Evolutionary conservation across 805 yeast genomes (phyloP).

Genomic region (Pichia kluyveri): DNA sequence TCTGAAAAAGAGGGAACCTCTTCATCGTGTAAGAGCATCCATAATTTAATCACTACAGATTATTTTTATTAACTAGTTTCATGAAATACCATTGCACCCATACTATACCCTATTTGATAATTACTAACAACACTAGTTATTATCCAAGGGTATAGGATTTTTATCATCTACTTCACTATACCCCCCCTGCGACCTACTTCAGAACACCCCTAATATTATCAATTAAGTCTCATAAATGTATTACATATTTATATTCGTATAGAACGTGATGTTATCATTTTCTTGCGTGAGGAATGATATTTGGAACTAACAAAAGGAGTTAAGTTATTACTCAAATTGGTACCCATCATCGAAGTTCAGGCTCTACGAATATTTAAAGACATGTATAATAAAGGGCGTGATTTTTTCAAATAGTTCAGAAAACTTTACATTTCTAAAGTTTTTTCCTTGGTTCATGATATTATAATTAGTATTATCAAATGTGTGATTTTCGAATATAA

Average conservation of each 20-base stretch:
- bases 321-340: background rate
- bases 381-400: background rate
- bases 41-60: too few relatives aligned
- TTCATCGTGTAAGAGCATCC: slow-evolving; percentile 5
- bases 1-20: background rate
- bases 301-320: background rate
- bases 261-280: slow-evolving; percentile 3
- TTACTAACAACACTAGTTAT: background rate
- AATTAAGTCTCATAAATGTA: too few relatives aligned
- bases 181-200: background rate
- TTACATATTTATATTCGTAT: background rate
- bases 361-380: slow-evolving; percentile 3
- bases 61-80: too few relatives aligned
- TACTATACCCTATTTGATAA: slow-evolving; percentile 1
- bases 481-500: too few relatives aligned
- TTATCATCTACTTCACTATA: background rate
- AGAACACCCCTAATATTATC: too few relatives aligned
- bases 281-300: background rate
- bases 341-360: slow-evolving; percentile 7
- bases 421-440: background rate
- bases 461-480: too few relatives aligned
- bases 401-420: background rate
- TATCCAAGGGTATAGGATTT: slow-evolving; percentile 5
- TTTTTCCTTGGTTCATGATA: background rate
- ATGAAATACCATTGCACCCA: slow-evolving; percentile 4